phyloP scores from a whole-genome alignment of 2,329 filamentous ascomycete species.

The Aspergillus sp. region DNA sequence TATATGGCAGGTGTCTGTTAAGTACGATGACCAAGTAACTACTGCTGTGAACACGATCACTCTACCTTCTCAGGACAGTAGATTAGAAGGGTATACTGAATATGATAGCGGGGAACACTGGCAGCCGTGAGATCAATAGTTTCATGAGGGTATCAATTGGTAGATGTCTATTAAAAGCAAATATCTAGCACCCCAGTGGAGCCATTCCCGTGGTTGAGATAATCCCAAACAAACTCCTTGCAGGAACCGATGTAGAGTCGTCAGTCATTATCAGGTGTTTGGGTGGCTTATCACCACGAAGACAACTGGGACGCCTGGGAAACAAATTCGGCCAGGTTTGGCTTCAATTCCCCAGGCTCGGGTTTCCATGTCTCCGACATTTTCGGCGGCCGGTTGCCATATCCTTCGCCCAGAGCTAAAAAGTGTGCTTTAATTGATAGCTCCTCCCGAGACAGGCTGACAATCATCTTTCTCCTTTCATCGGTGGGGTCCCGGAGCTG shows the following conservation, averaged over 20 bases:
- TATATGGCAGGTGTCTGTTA: no score
- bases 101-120: background rate
- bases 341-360: constrained; percentile 1
- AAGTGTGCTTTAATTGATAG: constrained; percentile 25
- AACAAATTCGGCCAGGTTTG: constrained; percentile 29
- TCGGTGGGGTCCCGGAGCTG: constrained; percentile 27
- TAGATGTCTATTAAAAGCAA: background rate
- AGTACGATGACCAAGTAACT: no score
- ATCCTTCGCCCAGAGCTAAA: constrained; percentile 17
- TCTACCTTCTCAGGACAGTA: no score
- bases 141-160: background rate
- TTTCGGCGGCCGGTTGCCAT: constrained; percentile 14
- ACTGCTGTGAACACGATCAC: no score
- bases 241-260: background rate
- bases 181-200: background rate
- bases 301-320: constrained; percentile 14
- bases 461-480: constrained; percentile 33
- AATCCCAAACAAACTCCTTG: background rate
- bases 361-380: constrained; percentile 26
- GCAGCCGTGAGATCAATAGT: background rate
- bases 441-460: constrained; percentile 28
- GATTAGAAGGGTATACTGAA: no score
- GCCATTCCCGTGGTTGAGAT: no score
- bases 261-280: background rate
- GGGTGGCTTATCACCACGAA: background rate